Conservation (phyloP, 169 alveolate species). For the Plasmodium gonderi region DNA sequence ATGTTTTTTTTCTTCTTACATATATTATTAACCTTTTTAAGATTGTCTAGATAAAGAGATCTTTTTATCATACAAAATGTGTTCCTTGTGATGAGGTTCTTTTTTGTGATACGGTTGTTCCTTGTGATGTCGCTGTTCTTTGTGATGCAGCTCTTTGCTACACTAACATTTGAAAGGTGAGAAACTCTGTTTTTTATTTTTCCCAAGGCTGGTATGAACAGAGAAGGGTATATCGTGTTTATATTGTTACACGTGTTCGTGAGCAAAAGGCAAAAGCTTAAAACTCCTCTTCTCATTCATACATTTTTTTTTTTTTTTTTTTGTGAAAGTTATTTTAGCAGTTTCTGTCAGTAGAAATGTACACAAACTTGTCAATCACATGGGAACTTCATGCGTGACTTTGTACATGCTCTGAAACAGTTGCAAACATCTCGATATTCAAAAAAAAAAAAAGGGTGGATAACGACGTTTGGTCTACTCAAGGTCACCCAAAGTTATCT, state of each 20-base stretch:
- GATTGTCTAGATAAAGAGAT: not conserved
- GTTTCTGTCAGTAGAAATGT: too few relatives aligned
- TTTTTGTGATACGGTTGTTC: not conserved
- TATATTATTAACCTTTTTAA: not conserved
- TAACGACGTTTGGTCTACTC: too few relatives aligned
- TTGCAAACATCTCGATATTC: too few relatives aligned
- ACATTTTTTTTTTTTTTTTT: not conserved
- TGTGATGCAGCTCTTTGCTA: too few relatives aligned
- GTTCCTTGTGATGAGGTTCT: not conserved
- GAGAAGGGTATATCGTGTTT: not conserved
- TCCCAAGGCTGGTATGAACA: not conserved
- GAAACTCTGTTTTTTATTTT: not conserved
- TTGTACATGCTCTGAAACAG: too few relatives aligned
- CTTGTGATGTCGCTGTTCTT: not conserved
- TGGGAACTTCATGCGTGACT: too few relatives aligned
- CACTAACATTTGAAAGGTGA: too few relatives aligned
- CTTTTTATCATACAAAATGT: not conserved
- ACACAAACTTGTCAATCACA: too few relatives aligned
- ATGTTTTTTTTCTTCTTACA: not conserved
- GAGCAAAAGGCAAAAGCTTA: slow-evolving; percentile 10
- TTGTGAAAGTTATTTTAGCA: not conserved
- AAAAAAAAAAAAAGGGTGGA: too few relatives aligned
- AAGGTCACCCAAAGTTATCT: too few relatives aligned
- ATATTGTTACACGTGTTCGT: slow-evolving; percentile 20
- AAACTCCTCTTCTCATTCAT: slow-evolving; percentile 18